Base-by-base conservation (phyloP, 768 basidiomycete genomes). In the Tremella fuciformis region DNA sequence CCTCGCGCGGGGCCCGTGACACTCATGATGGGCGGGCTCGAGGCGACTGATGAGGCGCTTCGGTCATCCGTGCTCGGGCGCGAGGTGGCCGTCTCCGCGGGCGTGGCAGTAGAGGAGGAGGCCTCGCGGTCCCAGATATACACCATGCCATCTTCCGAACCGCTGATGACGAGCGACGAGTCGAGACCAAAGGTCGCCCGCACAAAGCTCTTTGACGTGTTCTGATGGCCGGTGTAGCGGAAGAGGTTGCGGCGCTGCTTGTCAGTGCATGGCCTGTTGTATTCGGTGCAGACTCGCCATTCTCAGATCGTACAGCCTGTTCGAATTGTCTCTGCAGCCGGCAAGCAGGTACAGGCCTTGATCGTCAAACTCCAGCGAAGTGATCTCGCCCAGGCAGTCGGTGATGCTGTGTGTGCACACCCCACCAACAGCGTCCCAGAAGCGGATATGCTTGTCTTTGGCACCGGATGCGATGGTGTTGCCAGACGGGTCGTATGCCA, bases 391-490 rank as follows among this genome's bases (percentile, higher is more conserved):
- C 8, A 77, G 59, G 41, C 65, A 75, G 1, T 62, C 68, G 3
- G 67, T 58, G 40, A 75, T 55, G 13, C 66, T 71, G 39, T 64
- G 65, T 2, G 69, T 62, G 60, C 73, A 74, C 0, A 74, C 66
- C 1, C 76, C 76, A 8, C 69, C 65, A 7, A 74, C 66, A 13
- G 74, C 69, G 52, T 77, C 76, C 76, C 76, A 77, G 26, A 77
- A 47, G 7, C 73, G 58, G 22, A 77, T 69, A 19, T 69, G 64
- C 16, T 67, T 64, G 55, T 77, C 76, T 55, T 74, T 76, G 0
- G 74, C 71, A 1, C 76, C 76, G 6, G 70, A 70, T 15, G 73
- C 74, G 18, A 77, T 59, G n/a, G 72, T 57, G 22, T 69, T 74
- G 2, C 74, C 72, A 2, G 65, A 61, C 7, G 60, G 62, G 48